A percentile compares a stretch with the other conserved stretches of the same genome.
These are phyloP conservation scores for Trichosporon asahii DNA, from an alignment of 1,284 basidiomycete species.

Conservation along the genomic window DNA sequence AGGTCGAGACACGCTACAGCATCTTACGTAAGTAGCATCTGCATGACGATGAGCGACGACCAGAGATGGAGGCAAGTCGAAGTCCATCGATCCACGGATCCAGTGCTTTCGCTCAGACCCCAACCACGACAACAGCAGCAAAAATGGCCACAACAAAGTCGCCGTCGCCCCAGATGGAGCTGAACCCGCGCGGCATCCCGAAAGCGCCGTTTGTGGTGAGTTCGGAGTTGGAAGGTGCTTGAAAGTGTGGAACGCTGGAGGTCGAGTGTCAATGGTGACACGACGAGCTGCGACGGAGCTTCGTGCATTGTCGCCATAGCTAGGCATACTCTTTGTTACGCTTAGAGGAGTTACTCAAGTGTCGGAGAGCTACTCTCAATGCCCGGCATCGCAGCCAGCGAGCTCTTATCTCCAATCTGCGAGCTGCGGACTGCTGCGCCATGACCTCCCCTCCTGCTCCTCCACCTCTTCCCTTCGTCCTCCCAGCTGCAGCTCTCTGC, in stretches of 20 bases:
- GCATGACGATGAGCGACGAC: not conserved
- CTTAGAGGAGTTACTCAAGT: too few relatives aligned
- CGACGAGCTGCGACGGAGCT: too few relatives aligned
- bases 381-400: too few relatives aligned
- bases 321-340: too few relatives aligned
- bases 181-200: constrained; percentile 88
- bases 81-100: constrained; percentile 2
- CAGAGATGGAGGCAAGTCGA: constrained; percentile 1
- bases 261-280: not conserved
- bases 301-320: too few relatives aligned
- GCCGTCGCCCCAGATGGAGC: constrained; percentile 52
- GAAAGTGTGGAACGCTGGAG: not conserved
- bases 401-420: too few relatives aligned
- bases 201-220: constrained; percentile 90
- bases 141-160: constrained; percentile 4
- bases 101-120: not conserved
- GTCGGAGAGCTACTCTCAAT: too few relatives aligned
- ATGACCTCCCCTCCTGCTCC: not conserved
- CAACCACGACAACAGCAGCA: not conserved
- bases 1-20: not conserved
- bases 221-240: constrained; percentile 27
- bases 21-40: not conserved
- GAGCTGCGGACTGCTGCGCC: not conserved
- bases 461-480: not conserved
- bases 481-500: constrained; percentile 2